Base-by-base conservation (phyloP, 2,329 filamentous ascomycete species). In the Claviceps pazoutovae region DNA sequence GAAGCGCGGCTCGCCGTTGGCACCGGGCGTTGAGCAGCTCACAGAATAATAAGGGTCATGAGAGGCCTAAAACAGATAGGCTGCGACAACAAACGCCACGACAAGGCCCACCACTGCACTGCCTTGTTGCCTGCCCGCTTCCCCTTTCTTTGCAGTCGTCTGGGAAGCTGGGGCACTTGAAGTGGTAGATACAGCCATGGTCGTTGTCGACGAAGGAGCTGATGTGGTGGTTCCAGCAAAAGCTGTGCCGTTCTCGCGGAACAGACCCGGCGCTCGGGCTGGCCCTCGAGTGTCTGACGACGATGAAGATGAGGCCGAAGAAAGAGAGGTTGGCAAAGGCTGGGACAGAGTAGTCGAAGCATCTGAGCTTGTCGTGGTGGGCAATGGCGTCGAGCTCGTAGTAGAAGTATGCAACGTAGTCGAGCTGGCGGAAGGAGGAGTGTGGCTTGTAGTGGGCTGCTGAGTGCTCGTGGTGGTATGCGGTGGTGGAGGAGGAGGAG, bases 1-100 rank as follows among this genome's bases (percentile, higher is more conserved):
- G 42, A 21, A 44, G 44, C 52, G 37, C 34, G n/a, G 48, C 44
- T 39, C 14, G 34, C 39, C 39, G 13, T 43, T 41, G n/a, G 7
- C 42, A 38, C n/a, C 37, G 48, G 55, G 45, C 45, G 47, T 48
- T 37, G 17, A 30, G 17, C 13, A n/a, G 4, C 30, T 38, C 13
- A 5, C 17, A 46, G 37, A 37, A 49, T 26, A 5, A 42, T 16
- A 34, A 9, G 14, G 42, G 41, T 51, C 17, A 38, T 41, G 7
- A 46, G n/a, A 23, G 6, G 13, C 16, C 44, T 64, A 78, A 56
- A 73, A 71, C 56, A 77, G 65, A 58, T 69, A 74, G 16, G 71
- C 70, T 26, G 76, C 72, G 23, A 75, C 77, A 36, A 79, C 67
- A 45, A 81, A 69, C 50, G 77, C 78, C 46, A 80, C 69, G 44